Evolutionary conservation across 768 basidiomycete genomes (phyloP).

Genomic region (Lactifluus pinguis): DNA sequence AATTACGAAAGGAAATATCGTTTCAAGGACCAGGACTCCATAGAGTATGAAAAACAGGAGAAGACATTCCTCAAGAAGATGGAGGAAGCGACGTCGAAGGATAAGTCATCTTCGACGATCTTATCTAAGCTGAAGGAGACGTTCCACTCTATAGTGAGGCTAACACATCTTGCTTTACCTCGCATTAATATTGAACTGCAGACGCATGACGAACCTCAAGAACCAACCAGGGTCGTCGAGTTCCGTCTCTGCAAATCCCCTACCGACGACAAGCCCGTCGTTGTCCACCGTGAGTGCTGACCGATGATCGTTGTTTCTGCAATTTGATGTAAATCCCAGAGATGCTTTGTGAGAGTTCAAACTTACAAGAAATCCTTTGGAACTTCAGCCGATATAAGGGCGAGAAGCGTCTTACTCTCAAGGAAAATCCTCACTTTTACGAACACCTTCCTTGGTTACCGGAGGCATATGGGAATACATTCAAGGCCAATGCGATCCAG

Average conservation of each 20-base stretch:
- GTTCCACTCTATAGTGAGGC: neutral
- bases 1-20: neutral
- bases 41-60: too few species aligned
- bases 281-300: too few species aligned
- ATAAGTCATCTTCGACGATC: too few species aligned
- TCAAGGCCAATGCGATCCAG: neutral
- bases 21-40: too few species aligned
- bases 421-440: neutral
- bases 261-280: neutral
- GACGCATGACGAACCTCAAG: neutral
- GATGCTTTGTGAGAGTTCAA: neutral
- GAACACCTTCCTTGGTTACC: too few species aligned
- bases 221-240: neutral
- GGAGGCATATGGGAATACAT: neutral
- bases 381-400: neutral
- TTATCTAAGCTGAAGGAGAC: neutral
- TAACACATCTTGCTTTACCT: neutral
- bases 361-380: too few species aligned
- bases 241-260: slow-evolving; percentile 2
- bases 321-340: neutral
- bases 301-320: neutral
- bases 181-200: neutral
- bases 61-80: neutral
- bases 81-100: neutral
- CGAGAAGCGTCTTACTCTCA: neutral